phyloP scores from a whole-genome alignment of 2,329 filamentous ascomycete genomes.

The Colletotrichum liaoningense region DNA sequence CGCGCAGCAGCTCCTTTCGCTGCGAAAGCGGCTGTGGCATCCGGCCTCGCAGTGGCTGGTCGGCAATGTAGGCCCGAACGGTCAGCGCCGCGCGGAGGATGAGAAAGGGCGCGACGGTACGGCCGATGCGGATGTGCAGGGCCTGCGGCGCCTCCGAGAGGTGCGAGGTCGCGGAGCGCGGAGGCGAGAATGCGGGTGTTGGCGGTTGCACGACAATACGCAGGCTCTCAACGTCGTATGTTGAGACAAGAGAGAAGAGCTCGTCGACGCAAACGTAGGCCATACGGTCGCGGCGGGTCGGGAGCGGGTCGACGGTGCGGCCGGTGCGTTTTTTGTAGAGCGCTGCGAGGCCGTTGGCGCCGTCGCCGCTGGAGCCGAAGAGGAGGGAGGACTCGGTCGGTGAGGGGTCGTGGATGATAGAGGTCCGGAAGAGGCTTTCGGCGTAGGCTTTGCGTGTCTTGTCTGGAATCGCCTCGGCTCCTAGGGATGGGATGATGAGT shows the following conservation, averaged over 20 bases:
- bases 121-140: constrained; percentile 72
- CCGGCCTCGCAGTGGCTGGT: constrained; percentile 88
- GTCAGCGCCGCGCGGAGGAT: constrained; percentile 84
- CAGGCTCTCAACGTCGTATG: constrained; percentile 55
- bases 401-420: constrained; percentile 78
- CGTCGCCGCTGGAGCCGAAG: constrained; percentile 56
- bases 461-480: constrained; percentile 73
- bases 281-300: constrained; percentile 76
- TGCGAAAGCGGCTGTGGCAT: constrained; percentile 91
- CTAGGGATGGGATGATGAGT: constrained; percentile 80
- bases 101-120: constrained; percentile 82
- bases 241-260: constrained; percentile 75
- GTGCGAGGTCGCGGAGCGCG: constrained; percentile 30
- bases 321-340: constrained; percentile 77
- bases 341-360: constrained; percentile 64
- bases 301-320: constrained; percentile 75
- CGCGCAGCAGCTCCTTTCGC: constrained; percentile 79
- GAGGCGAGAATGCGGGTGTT: constrained; percentile 53
- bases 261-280: constrained; percentile 85
- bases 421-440: constrained; percentile 82
- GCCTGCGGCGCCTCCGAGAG: constrained; percentile 44
- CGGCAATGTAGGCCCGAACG: constrained; percentile 86
- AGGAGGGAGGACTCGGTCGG: constrained; percentile 65
- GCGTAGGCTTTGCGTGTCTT: constrained; percentile 76
- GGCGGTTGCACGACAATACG: constrained; percentile 55